Conservation (phyloP, 805 yeast genomes). For the Nadsonia fulvescens region DNA sequence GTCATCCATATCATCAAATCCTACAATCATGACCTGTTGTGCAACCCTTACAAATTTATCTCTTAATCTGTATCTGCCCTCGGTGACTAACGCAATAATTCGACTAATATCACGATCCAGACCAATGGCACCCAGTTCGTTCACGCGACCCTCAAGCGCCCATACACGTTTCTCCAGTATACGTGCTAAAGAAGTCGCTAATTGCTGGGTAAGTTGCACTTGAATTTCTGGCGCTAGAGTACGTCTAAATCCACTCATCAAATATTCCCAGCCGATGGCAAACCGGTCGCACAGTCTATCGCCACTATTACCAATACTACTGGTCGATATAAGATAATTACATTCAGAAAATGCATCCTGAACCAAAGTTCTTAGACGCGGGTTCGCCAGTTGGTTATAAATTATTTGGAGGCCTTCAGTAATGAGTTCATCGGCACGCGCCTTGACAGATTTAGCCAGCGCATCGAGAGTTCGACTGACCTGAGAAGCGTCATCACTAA, state of each 20-base stretch:
- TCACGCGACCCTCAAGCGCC: slow-evolving; percentile 45
- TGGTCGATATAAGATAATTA: no score
- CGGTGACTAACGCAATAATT: slow-evolving; percentile 44
- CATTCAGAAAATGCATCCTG: no score
- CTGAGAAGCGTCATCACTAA: slow-evolving; percentile 12
- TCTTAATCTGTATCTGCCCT: slow-evolving; percentile 56
- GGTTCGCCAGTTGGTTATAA: no score
- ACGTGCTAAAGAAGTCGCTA: slow-evolving; percentile 37
- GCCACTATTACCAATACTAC: no score
- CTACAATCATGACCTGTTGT: slow-evolving; percentile 65
- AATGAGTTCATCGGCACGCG: slow-evolving; percentile 22
- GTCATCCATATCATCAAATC: slow-evolving; percentile 57
- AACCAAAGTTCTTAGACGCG: no score
- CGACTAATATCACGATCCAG: slow-evolving; percentile 67
- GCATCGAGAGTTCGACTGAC: slow-evolving; percentile 10
- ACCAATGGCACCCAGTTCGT: slow-evolving; percentile 67
- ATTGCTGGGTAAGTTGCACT: slow-evolving; percentile 26
- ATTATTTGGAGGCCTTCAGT: slow-evolving; percentile 28
- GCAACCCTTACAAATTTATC: slow-evolving; percentile 68
- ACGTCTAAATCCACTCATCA: slow-evolving; percentile 48
- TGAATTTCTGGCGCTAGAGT: slow-evolving; percentile 38
- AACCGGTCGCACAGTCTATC: slow-evolving; percentile 27
- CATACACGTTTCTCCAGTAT: slow-evolving; percentile 51
- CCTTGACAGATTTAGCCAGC: slow-evolving; percentile 16
- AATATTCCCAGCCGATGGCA: slow-evolving; percentile 41